Evolutionary conservation across 1,284 basidiomycete species (phyloP), one percentile per base, ranked within the genome.

Genomic region (Malassezia nana): DNA sequence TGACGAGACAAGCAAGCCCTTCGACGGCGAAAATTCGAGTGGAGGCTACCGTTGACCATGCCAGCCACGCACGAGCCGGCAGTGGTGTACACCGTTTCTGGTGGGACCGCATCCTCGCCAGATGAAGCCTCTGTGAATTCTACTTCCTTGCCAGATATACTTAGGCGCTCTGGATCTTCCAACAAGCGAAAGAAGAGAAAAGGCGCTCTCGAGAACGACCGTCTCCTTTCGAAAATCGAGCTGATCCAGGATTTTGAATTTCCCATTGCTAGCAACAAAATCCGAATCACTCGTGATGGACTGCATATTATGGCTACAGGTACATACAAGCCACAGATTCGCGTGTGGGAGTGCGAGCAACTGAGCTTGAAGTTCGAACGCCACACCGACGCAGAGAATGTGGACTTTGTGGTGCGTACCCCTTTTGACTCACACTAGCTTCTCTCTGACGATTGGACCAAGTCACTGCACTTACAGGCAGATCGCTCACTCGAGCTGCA

Each of bases 381-480:
- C 44, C 90, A 95, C 69, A 86, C 89, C 0, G 90, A 98, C 69
- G 83, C 87, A 7, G 92, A 98, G 79, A 98, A 96, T 75, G 85
- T 98, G 60, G 94, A 99, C 75, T 98, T 99, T 77, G 80, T 85
- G 78, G 89, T 94, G 78, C 81, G 87, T 86, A 28, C 9, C 20
- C 20, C 10, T 31, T 1, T 18, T 32, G n/a, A 26, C 24, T 40
- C 40, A n/a, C 13, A 20, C 15, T 74, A 94, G 90, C 85, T 91
- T 69, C 80, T 99, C 9, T 95, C 91, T 0, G 85, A 89, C 72
- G 94, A 99, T 78, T 99, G 94, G 94, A 98, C 92, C 15, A 98
- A 99, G 76, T 86, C 86, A n/a, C 80, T 96, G 55, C 91, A 94
- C 72, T 81, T 99, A 1, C 94, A 98, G 80, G 84, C 85, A 45